Conservation (phyloP, 768 basidiomycete species). For the Pisolithus orientalis region DNA sequence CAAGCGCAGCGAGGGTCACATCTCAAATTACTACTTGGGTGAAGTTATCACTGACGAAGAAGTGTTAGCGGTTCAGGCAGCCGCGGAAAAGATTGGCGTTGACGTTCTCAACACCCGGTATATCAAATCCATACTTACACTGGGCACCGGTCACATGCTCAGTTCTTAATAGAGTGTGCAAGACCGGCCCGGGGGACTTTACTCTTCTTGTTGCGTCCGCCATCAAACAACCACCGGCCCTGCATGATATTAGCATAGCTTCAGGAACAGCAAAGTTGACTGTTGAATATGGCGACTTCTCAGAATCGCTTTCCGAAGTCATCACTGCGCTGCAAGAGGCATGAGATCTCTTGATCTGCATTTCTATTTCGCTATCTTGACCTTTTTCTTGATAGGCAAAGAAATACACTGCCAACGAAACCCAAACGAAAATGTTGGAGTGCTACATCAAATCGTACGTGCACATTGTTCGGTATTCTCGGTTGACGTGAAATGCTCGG, state of each 20-base stretch:
- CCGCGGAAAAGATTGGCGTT: conserved; percentile 68
- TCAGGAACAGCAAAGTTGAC: conserved; percentile 45
- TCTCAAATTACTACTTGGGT: conserved; percentile 84
- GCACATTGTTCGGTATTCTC: neutral
- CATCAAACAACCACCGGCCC: conserved; percentile 31
- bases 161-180: conserved; percentile 51
- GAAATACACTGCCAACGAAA: conserved; percentile 65
- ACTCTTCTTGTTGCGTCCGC: conserved; percentile 73
- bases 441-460: conserved; percentile 73
- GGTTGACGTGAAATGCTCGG: neutral
- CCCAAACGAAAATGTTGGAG: conserved; percentile 69
- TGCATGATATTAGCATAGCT: conserved; percentile 42
- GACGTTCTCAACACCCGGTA: conserved; percentile 82
- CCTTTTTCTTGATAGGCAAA: conserved; percentile 44
- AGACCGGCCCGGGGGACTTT: conserved; percentile 56
- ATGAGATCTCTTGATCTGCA: neutral
- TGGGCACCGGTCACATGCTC: neutral
- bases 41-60: conserved; percentile 68
- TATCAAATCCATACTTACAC: neutral
- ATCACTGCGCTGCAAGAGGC: conserved; percentile 58
- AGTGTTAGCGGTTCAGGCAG: conserved; percentile 67
- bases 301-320: conserved; percentile 46
- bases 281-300: conserved; percentile 74
- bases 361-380: neutral
- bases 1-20: conserved; percentile 68